Evolutionary conservation across 1,284 basidiomycete genomes (phyloP).

Genomic region (Pseudozyma sp.): DNA sequence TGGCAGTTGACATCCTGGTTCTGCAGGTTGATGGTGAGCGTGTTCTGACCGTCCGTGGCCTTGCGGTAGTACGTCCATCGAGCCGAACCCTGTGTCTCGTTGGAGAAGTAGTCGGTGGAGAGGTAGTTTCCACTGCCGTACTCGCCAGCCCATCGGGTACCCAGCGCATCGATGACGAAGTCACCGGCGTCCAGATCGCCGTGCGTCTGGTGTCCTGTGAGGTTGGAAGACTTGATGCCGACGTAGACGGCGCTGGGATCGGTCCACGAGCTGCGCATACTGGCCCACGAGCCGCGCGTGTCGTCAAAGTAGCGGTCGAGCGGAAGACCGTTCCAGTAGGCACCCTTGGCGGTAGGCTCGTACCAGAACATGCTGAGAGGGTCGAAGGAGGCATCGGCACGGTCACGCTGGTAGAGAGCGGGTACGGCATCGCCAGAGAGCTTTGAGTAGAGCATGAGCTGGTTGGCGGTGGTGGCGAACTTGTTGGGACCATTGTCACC

Average conservation of each 20-base stretch:
- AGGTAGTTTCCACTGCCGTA: conserved; percentile 89
- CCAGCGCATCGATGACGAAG: conserved; percentile 94
- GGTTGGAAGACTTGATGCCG: conserved; percentile 85
- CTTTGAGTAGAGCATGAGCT: conserved; percentile 60
- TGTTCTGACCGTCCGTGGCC: conserved; percentile 96
- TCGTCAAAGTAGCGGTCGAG: conserved; percentile 83
- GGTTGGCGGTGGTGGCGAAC: conserved; percentile 74
- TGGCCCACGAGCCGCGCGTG: conserved; percentile 80
- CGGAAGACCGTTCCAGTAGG: conserved; percentile 87
- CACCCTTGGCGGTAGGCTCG: conserved; percentile 81
- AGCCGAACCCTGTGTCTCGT: conserved; percentile 48
- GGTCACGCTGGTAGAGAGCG: conserved; percentile 91
- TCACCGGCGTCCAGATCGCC: conserved; percentile 92
- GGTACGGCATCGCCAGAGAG: conserved; percentile 74
- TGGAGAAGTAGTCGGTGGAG: conserved; percentile 68
- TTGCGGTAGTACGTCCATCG: conserved; percentile 79
- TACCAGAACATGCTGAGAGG: conserved; percentile 99
- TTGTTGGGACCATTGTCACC: conserved; percentile 97
- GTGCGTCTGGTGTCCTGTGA: conserved; percentile 82
- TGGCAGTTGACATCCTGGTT: conserved; percentile 84
- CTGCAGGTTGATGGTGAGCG: conserved; percentile 79
- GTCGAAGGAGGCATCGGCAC: conserved; percentile 80
- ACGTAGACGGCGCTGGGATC: conserved; percentile 84
- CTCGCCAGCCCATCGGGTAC: conserved; percentile 94
- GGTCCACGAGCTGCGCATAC: conserved; percentile 92